Conservation (phyloP, 352 stramenopile species). For the Phytophthora lateralis region DNA sequence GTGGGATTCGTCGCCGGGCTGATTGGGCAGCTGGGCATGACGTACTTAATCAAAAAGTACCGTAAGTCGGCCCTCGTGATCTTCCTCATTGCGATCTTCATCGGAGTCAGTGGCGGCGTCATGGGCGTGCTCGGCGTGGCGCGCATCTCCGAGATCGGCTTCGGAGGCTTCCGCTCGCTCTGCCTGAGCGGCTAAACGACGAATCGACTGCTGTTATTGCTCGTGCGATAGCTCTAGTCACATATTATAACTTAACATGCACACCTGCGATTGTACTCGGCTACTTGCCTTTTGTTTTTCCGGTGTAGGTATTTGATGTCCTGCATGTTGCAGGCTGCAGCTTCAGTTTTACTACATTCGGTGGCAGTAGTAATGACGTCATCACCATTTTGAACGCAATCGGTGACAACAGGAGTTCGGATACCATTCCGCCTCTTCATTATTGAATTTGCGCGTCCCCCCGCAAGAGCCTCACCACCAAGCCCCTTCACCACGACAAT, state of each 20-base stretch:
- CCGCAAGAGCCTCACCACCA: slow-evolving; percentile 13
- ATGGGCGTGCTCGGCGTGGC: slow-evolving; percentile 73
- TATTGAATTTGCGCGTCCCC: slow-evolving; percentile 18
- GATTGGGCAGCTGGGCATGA: slow-evolving; percentile 92
- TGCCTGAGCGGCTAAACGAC: slow-evolving; percentile 35
- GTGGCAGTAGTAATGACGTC: slow-evolving; percentile 23
- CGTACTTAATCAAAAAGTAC: slow-evolving; percentile 93
- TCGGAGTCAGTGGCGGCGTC: slow-evolving; percentile 72
- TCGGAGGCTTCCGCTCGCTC: slow-evolving; percentile 75
- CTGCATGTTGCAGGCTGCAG: too few relatives aligned
- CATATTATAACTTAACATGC: slow-evolving; percentile 33
- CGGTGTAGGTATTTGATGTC: not conserved
- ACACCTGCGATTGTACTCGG: slow-evolving; percentile 7
- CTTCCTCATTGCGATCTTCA: slow-evolving; percentile 72
- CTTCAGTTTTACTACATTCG: slow-evolving; percentile 17
- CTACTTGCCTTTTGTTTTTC: slow-evolving; percentile 1
- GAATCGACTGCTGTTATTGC: slow-evolving; percentile 2
- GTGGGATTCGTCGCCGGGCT: slow-evolving; percentile 93
- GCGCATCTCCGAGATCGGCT: slow-evolving; percentile 65
- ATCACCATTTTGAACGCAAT: slow-evolving; percentile 3
- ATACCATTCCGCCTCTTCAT: slow-evolving; percentile 29
- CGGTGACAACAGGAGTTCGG: slow-evolving; percentile 1
- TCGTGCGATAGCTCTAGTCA: slow-evolving; percentile 8
- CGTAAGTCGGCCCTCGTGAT: slow-evolving; percentile 84
- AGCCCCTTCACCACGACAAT: slow-evolving; percentile 22